These are phyloP conservation scores for Centrapalus pauciflorus DNA, from an alignment of 129 eudicot species.

Conservation along the genomic window DNA sequence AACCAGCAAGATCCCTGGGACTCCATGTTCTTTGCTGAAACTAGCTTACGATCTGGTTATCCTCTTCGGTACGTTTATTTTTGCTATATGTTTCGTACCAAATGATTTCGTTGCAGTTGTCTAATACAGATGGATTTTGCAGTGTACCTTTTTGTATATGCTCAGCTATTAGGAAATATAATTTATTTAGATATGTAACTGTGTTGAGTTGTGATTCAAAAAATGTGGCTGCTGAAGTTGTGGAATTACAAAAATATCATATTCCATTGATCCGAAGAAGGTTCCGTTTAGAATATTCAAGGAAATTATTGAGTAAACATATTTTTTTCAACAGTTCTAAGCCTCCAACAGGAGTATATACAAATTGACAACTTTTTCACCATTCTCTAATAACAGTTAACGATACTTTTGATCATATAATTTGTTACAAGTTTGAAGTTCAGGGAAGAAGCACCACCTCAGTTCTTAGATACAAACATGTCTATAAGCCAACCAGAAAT, in stretches of 20 bases:
- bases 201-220: background rate
- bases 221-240: slow-evolving; percentile 4
- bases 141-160: background rate
- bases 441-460: too few relatives aligned
- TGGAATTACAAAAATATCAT: background rate
- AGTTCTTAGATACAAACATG: background rate
- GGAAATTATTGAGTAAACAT: background rate
- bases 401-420: background rate
- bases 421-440: background rate
- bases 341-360: background rate
- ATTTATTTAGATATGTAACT: background rate
- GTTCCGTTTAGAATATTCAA: background rate
- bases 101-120: background rate
- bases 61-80: slow-evolving; percentile 51
- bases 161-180: background rate
- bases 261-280: background rate
- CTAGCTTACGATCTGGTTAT: slow-evolving; percentile 56
- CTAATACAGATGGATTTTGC: background rate
- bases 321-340: background rate
- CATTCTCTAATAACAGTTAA: background rate
- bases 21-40: slow-evolving; percentile 72
- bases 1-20: slow-evolving; percentile 58
- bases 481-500: background rate
- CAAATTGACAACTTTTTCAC: background rate
- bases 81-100: background rate